Base-by-base conservation (phyloP, 2,329 filamentous ascomycete genomes). In the Fusarium verticillioides region DNA sequence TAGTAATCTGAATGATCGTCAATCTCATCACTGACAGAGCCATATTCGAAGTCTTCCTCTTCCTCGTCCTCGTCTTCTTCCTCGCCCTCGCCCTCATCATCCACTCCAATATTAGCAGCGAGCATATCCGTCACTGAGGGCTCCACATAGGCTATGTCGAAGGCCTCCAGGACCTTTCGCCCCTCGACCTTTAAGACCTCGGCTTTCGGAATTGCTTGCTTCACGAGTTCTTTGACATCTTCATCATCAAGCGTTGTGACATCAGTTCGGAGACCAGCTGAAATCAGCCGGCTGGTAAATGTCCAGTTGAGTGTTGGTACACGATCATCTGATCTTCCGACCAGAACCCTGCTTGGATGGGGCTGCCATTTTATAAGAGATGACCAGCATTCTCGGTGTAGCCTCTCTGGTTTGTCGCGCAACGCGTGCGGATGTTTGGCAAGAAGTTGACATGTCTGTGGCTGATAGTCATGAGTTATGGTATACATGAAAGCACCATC, bases 401-500 rank as follows among this genome's bases (percentile, higher is more conserved):
- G 53, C 36, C 63, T 65, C 50, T 75, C 72, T 46, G 75, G 70
- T 26, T 71, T 72, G 26, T 66, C 65, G 12, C 59, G 56, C 37
- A 78, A 47, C 34, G 70, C 67, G 26, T 75, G n/a, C 13, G 75
- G 76, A 56, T 78, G 70, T 58, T 75, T 77, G 12, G 69, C 63
- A 30, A 78, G 62, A 52, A 78, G 78, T 39, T 78, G 77, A 10
- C 78, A 60, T 19, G 75, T 63, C 50, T 78, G 77, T n/a, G 72
- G 69, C 21, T 78, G 77, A 46, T 78, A 78, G 5, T 70, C 64
- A 58, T 77, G 74, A 30, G 69, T 75, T 63, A 78, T 75, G 16
- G 72, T 72, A 64, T 75, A 78, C 69, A 78, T 78, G 47, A 78
- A 75, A 40, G 77, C 77, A 11, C 77, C 77, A 23, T 78, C 72